Base-by-base conservation (phyloP, 805 yeast genomes). In the Hanseniaspora lindneri region DNA sequence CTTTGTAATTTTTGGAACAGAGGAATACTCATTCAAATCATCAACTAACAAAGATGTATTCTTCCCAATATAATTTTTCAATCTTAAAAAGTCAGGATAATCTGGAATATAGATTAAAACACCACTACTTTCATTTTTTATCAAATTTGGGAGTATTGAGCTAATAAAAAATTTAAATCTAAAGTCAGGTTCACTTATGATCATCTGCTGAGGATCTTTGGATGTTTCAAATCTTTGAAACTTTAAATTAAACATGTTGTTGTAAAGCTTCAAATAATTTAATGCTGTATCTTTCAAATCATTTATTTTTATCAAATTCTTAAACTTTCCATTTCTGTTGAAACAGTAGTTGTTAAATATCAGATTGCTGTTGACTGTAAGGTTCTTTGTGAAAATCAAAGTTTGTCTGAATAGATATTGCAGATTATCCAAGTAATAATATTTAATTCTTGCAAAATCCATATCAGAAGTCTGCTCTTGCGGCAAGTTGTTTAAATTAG, bases 351-450 rank as follows among this genome's bases (percentile, higher is more conserved):
- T 70, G 23, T 69, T 64, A 13, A 76, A 60, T 40, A 85, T 58
- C 49, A 78, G 76, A 60, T 82, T 85, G 57, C 89, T 75, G 55
- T 78, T 85, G 9, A 97, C 97, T 1, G 96, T 82, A 9, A 72
- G 55, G 60, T 74, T 84, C 56, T 79, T 84, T n/a, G 83, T 68
- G 54, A 92, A 80, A 2, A 83, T 69, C 57, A 92, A 63, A 0
- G 83, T 76, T 65, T 92, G 98, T 24, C 96, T 75, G 49, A 89
- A 70, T 44, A 69, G 68, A 53, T 69, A 72, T 13, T 84, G 80
- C 55, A 84, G 79, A 53, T 85, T 94, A 58, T 92, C 88, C 54
- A 92, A 79, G 32, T 82, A 79, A 94, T 95, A 88, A 82, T 83
- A 81, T 56, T 96, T 74, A 33, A 92, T 80, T 55, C 98, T 74